Evolutionary conservation across 83 land plant genomes (phyloP).

Genomic region (Thuja plicata): DNA sequence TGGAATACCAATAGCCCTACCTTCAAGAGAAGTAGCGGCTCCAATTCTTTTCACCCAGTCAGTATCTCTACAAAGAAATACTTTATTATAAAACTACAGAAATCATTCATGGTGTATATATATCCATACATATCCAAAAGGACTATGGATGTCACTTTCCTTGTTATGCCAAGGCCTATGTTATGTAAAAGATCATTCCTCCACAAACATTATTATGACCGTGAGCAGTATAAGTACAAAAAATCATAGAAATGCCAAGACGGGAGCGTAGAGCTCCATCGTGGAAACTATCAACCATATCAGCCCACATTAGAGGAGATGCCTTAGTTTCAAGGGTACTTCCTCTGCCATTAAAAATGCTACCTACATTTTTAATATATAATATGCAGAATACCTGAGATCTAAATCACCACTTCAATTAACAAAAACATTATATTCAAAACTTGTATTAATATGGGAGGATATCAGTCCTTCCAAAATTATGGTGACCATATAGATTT

Average conservation of each 20-base stretch:
- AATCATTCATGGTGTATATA: neutral
- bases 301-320: neutral
- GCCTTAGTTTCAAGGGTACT: constrained; percentile 8
- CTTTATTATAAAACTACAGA: neutral
- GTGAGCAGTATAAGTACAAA: constrained; percentile 24
- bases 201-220: constrained; percentile 22
- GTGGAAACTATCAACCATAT: constrained; percentile 16
- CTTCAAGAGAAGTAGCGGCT: too few relatives aligned
- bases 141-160: neutral
- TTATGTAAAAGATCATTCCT: constrained; percentile 23
- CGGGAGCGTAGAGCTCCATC: constrained; percentile 17
- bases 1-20: too few relatives aligned
- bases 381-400: neutral
- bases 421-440: too few relatives aligned
- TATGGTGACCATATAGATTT: too few relatives aligned
- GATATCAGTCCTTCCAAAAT: too few relatives aligned
- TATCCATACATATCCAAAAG: neutral
- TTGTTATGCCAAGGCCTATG: constrained; percentile 21
- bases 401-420: neutral
- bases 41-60: too few relatives aligned
- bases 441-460: too few relatives aligned
- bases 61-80: too few relatives aligned
- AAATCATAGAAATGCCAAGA: too few relatives aligned
- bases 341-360: constrained; percentile 15
- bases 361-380: neutral